Evolutionary conservation across 73 alveolate species (phyloP), one percentile per base, ranked within the genome.

Genomic region (Blepharisma stoltei): DNA sequence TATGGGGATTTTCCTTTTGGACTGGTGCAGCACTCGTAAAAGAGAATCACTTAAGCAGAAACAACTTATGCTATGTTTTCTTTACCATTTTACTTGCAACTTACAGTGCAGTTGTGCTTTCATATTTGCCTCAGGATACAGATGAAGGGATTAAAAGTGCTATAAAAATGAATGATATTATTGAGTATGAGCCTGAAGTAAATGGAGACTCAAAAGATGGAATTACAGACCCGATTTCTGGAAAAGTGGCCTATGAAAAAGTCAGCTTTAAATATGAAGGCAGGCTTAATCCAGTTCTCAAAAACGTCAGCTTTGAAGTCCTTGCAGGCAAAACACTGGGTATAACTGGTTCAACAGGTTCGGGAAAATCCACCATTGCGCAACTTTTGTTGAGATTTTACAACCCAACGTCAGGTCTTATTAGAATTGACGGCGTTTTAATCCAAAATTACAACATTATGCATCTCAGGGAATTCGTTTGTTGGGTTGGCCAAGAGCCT

Each of bases 341-440:
- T n/a, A 69, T 92, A 1, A 95, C 87, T 20, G 98, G 98, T 7
- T 89, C 89, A 18, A 67, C 91, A 47, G 97, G 97, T 7, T 88
- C 93, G 45, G 97, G 97, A 27, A 91, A 91, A 77, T 75, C 89
- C 47, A 88, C 97, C 6, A 81, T 89, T 23, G 83, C 89, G 67
- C 73, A 88, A 70, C 85, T 91, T 54, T 55, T 91, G 6, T 88
- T 81, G 78, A 78, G 95, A 67, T 91, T 86, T 73, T 91, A 91
- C 77, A 95, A 91, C 76, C 92, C 93, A 9, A 54, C 67, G 44
- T 49, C 54, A 32, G 98, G 98, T 1, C 21, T 66, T 32, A 80
- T 92, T 48, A 44, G 80, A 9, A 71, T 92, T 45, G 90, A 88
- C 68, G 96, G 95, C 71, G 4, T 11, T 14, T 94, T 14, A 14